phyloP scores from a whole-genome alignment of 1,284 basidiomycete species.

The Cyathus olla region DNA sequence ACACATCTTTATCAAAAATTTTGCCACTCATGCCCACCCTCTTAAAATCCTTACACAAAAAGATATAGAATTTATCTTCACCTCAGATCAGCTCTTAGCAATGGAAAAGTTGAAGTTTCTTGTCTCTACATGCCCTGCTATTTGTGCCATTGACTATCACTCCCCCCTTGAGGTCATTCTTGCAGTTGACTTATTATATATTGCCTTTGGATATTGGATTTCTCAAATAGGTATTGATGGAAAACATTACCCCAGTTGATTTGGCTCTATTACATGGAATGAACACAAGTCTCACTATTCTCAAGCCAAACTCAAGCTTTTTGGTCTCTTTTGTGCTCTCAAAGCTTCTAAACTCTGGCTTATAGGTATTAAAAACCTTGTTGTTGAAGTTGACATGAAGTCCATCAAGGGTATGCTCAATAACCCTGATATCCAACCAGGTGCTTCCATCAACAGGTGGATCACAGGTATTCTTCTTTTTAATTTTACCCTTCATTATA shows the following conservation, averaged over 20 bases:
- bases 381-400: constrained; percentile 45
- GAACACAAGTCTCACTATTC: constrained; percentile 40
- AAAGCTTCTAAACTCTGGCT: constrained; percentile 26
- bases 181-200: constrained; percentile 44
- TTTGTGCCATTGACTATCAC: constrained; percentile 43
- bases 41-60: constrained; percentile 38
- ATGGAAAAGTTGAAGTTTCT: constrained; percentile 39
- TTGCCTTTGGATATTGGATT: constrained; percentile 43
- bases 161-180: constrained; percentile 38
- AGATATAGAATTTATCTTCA: constrained; percentile 33
- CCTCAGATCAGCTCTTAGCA: constrained; percentile 13
- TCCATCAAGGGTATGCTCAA: constrained; percentile 53
- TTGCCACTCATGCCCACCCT: constrained; percentile 24
- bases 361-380: constrained; percentile 31
- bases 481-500: constrained; percentile 46
- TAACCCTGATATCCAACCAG: constrained; percentile 47
- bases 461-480: constrained; percentile 48
- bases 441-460: constrained; percentile 50
- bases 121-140: constrained; percentile 18
- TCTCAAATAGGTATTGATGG: constrained; percentile 31
- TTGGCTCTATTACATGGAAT: constrained; percentile 38
- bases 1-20: constrained; percentile 12
- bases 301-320: constrained; percentile 46
- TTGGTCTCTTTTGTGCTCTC: constrained; percentile 39
- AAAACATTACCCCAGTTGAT: constrained; percentile 30